phyloP scores from a whole-genome alignment of 192 early-diverging fungal genomes.

The Radiomyces spectabilis region DNA sequence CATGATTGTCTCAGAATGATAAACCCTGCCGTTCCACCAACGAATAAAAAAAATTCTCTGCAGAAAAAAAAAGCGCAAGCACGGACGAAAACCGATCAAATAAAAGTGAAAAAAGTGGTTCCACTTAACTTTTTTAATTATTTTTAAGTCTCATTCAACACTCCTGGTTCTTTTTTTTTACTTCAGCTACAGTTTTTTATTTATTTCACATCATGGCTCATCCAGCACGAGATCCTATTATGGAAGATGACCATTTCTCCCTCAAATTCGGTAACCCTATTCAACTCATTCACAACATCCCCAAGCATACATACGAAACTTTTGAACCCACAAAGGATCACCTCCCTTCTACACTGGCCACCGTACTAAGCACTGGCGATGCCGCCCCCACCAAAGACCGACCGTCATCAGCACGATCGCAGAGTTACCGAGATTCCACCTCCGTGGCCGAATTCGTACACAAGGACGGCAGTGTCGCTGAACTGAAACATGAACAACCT shows the following conservation, averaged over 20 bases:
- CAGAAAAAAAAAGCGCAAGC: no score
- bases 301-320: neutral
- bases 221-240: conserved; percentile 13
- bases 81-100: no score
- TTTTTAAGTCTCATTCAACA: neutral
- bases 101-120: no score
- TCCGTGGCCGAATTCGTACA: no score
- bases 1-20: no score
- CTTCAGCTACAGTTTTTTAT: neutral
- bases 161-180: neutral
- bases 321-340: conserved; percentile 11
- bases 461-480: no score
- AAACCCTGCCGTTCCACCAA: no score
- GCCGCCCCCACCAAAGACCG: neutral
- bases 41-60: neutral
- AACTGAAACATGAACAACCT: no score
- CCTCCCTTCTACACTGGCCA: neutral
- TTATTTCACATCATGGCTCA: neutral
- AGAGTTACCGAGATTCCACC: no score
- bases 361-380: neutral
- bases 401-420: no score
- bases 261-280: conserved; percentile 15
- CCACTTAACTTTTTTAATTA: neutral
- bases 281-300: conserved; percentile 7
- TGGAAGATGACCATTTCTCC: conserved; percentile 17